phyloP scores from a whole-genome alignment of 306 rosid species.

The Rosa persica region DNA sequence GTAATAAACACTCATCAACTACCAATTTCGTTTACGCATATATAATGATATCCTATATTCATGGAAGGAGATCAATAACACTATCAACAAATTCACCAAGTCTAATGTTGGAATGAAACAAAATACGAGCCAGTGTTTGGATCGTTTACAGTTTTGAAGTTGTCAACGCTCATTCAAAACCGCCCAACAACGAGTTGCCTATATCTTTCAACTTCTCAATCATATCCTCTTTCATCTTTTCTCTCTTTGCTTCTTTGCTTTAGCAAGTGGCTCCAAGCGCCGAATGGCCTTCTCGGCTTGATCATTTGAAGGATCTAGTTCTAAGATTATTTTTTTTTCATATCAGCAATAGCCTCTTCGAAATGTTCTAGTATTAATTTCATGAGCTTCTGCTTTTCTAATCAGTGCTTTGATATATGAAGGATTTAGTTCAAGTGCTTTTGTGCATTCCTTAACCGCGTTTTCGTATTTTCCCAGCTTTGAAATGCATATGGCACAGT shows the following conservation, averaged over 20 bases:
- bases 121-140: constrained; percentile 92
- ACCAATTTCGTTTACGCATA: neutral
- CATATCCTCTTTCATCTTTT: constrained; percentile 97
- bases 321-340: constrained; percentile 73
- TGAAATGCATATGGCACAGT: constrained; percentile 65
- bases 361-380: constrained; percentile 89
- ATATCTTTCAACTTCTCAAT: constrained; percentile 83
- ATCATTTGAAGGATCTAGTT: constrained; percentile 78
- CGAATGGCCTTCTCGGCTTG: constrained; percentile 61
- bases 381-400: constrained; percentile 90
- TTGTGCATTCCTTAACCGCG: constrained; percentile 80
- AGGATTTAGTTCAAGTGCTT: constrained; percentile 85
- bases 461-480: constrained; percentile 80
- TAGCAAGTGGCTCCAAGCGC: constrained; percentile 77
- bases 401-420: constrained; percentile 66
- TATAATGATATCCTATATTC: neutral
- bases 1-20: neutral
- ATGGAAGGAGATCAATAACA: neutral
- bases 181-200: constrained; percentile 84
- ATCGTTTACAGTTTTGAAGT: constrained; percentile 85
- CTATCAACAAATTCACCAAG: neutral
- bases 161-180: constrained; percentile 84
- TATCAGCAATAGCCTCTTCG: constrained; percentile 86
- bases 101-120: constrained; percentile 61
- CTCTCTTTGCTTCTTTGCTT: constrained; percentile 85